Base-by-base conservation (phyloP, 2,329 filamentous ascomycete species). In the Epichloe gansuensis region DNA sequence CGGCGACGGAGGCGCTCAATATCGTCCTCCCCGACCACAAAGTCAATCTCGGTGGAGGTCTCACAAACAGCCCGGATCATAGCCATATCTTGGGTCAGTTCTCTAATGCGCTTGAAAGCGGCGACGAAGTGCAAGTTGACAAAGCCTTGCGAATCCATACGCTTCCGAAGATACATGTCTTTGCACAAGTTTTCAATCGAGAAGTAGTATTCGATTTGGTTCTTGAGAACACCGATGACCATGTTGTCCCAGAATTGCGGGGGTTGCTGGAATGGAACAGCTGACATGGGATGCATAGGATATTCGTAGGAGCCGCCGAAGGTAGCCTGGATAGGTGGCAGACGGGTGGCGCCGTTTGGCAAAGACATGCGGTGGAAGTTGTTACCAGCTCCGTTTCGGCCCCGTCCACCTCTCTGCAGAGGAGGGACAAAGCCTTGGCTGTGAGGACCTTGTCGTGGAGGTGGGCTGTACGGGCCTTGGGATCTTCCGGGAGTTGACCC, bases 81-180 rank as follows among this genome's bases (percentile, higher is more conserved):
- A 41, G 88, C 82, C 53, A 84, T 72, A 54, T 95, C 79, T 0
- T 85, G 61, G 9, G 65, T 68, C 37, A 69, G 61, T 37, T 67
- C 64, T 38, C 63, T 65, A 54, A 71, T 85, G 54, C 93, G 85
- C 68, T 88, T 89, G 75, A 98, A 98, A n/a, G 76, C 78, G 23
- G 86, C 80, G 60, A 98, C 85, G 54, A 95, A 79, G 37, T 78
- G 76, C 50, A 98, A 72, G 49, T 82, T 83, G 13, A 96, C 91
- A 63, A 91, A 97, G 17, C 93, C 93, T 67, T 97, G 88, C 1
- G 86, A 88, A 65, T 98, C 91, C 93, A 98, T 97, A 61, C 91
- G 84, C 62, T 81, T 83, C 53, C 93, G 85, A 54, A 98, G 76
- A 68, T 83, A 97, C 63, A 88, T 77, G 63, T 98, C 93, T 70